Evolutionary conservation across 2,329 filamentous ascomycete genomes (phyloP), one percentile per base, ranked within the genome.

Genomic region (Aspergillus luchuensis): DNA sequence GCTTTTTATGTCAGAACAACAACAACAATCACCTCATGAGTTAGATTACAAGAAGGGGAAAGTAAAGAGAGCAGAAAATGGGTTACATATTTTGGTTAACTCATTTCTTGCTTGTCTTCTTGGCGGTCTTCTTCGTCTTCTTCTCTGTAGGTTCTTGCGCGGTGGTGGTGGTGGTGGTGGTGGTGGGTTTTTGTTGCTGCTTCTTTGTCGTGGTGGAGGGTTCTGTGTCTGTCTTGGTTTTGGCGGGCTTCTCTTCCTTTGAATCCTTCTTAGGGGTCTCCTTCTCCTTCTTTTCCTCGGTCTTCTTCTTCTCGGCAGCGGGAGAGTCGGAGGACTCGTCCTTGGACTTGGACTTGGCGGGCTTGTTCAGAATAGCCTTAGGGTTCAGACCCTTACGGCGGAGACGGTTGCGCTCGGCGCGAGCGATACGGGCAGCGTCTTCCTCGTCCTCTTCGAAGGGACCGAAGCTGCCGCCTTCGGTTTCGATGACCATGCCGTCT

Each of bases 381-480:
- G 90, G 90, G 74, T 93, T 87, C 56, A 93, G 76, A 62, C 91
- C 91, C 72, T 90, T 89, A 70, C 87, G 86, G 68, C 89, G 86
- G 82, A 92, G 85, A 61, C 87, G 85, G 70, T 89, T 91, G 66
- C 86, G 85, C 80, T 88, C 87, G n/a, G 87, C 89, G 69, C 87
- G 86, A 70, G 89, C 84, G 47, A 93, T 91, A 72, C 89, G 88
- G 67, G 87, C 83, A 67, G 83, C 76, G 71, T 94, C 91, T 72
- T 88, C 89, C 0, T 89, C 86, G 0, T 89, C 86, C 0, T 92
- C 89, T 62, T 92, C 87, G 72, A 91, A 94, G 1, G 85, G 89
- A 54, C 87, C 89, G 73, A 93, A 93, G 52, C 80, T 80, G 61
- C 86, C 85, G 17, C 80, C 80, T 7, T 74, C 76, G 15, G 64